Conservation (phyloP, 441 rosid species). For the Adansonia madagascariensis region DNA sequence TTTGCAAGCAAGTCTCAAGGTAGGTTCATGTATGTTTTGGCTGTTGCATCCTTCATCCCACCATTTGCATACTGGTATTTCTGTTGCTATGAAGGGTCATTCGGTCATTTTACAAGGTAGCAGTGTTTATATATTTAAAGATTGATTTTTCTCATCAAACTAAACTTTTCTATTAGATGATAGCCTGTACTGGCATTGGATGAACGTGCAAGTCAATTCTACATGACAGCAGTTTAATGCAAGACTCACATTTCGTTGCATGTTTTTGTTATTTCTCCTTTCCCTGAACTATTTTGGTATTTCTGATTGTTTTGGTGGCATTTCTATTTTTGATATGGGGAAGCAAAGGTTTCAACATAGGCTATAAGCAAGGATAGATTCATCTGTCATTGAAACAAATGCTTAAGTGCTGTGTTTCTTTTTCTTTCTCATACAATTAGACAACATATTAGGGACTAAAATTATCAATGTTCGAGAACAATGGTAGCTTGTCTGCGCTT, state of each 20-base stretch:
- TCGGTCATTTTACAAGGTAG: background rate
- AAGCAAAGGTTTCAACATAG: background rate
- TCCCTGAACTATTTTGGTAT: background rate
- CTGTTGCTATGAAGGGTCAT: background rate
- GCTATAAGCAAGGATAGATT: background rate
- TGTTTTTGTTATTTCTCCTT: background rate
- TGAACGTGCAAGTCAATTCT: background rate
- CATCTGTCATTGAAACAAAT: background rate
- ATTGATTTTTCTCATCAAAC: background rate
- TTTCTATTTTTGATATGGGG: background rate
- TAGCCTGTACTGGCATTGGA: background rate
- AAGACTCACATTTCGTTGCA: background rate
- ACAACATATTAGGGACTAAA: background rate
- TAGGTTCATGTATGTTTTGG: slow-evolving; percentile 28
- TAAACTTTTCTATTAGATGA: background rate
- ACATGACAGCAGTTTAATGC: slow-evolving; percentile 1
- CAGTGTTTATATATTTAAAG: background rate
- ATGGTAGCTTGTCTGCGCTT: background rate
- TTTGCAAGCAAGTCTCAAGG: slow-evolving; percentile 61
- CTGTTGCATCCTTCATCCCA: slow-evolving; percentile 10
- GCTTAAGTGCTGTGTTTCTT: background rate
- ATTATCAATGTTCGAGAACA: background rate
- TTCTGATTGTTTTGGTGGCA: background rate
- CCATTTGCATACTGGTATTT: background rate
- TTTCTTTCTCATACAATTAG: background rate